A percentile compares a stretch with the other conserved stretches of the same genome.
Conservation (phyloP, 2,329 filamentous ascomycete genomes). For the Balansia obtecta region DNA sequence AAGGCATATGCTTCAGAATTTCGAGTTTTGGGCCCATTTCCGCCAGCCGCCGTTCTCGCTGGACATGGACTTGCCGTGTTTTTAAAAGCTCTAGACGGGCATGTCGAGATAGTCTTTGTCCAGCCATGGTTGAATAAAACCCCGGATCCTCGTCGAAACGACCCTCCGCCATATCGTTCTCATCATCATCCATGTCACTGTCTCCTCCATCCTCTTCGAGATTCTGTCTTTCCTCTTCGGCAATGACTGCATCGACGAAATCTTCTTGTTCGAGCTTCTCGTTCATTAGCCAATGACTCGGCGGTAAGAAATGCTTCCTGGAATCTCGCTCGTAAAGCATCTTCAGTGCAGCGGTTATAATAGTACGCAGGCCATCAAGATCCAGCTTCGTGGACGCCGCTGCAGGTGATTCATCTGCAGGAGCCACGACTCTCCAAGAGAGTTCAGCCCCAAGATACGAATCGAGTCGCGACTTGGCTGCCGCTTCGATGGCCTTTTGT, state of each 20-base stretch:
- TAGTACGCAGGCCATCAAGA: constrained; percentile 63
- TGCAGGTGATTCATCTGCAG: not conserved
- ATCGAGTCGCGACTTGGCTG: constrained; percentile 16
- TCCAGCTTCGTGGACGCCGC: constrained; percentile 35
- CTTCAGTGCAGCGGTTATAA: constrained; percentile 67
- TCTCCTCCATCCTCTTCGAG: constrained; percentile 30
- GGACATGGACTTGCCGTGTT: constrained; percentile 51
- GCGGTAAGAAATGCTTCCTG: constrained; percentile 67
- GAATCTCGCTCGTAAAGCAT: constrained; percentile 94
- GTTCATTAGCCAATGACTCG: constrained; percentile 91
- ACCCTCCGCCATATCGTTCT: constrained; percentile 22
- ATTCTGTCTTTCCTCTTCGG: constrained; percentile 71
- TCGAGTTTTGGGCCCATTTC: constrained; percentile 77
- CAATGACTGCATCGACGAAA: constrained; percentile 76
- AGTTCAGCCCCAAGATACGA: constrained; percentile 15
- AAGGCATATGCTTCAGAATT: constrained; percentile 90
- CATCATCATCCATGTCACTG: constrained; percentile 15
- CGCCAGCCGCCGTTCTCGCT: constrained; percentile 60
- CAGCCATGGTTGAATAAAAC: constrained; percentile 28
- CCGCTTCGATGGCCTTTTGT: constrained; percentile 11
- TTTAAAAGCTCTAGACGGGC: constrained; percentile 51
- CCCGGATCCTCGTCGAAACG: constrained; percentile 16
- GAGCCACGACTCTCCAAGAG: not conserved
- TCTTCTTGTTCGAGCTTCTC: constrained; percentile 74
- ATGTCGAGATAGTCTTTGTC: constrained; percentile 48